phyloP scores from a whole-genome alignment of 2,329 filamentous ascomycete species.

The Fusarium avenaceum region DNA sequence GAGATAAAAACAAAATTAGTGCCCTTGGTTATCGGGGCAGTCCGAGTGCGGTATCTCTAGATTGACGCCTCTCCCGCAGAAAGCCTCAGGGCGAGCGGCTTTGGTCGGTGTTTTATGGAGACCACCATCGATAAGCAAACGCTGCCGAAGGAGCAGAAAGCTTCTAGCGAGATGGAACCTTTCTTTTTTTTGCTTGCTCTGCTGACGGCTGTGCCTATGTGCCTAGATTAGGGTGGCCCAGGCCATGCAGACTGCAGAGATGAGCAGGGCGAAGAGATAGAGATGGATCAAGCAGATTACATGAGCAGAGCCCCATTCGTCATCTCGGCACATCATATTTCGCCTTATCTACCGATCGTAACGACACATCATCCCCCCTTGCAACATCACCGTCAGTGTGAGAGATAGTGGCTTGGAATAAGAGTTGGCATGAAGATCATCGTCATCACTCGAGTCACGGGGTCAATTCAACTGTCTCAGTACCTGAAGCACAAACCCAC shows the following conservation, averaged over 20 bases:
- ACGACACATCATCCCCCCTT: conserved; percentile 12
- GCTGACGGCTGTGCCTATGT: background rate
- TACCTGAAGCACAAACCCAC: conserved; percentile 24
- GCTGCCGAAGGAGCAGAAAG: conserved; percentile 10
- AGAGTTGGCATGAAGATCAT: conserved; percentile 2
- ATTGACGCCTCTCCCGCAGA: conserved; percentile 40
- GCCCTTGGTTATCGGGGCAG: conserved; percentile 27
- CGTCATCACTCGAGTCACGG: conserved; percentile 30
- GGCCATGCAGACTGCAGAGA: conserved; percentile 22
- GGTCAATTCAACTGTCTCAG: conserved; percentile 10
- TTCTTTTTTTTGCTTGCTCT: conserved; percentile 7
- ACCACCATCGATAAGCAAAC: conserved; percentile 30
- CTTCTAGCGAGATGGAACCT: conserved; percentile 36
- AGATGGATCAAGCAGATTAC: conserved; percentile 14
- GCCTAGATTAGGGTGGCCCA: conserved; percentile 9
- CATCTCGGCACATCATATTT: conserved; percentile 37
- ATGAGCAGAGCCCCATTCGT: conserved; percentile 36
- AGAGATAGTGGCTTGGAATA: conserved; percentile 1
- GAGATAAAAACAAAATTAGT: conserved; percentile 25
- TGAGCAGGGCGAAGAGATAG: background rate
- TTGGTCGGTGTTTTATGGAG: conserved; percentile 43
- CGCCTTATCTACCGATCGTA: conserved; percentile 28
- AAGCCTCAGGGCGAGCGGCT: conserved; percentile 34
- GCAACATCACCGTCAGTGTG: conserved; percentile 2
- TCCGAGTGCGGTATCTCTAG: conserved; percentile 34